Evolutionary conservation across 2,329 filamentous ascomycete genomes (phyloP).

Genomic region (Balansia obtecta): DNA sequence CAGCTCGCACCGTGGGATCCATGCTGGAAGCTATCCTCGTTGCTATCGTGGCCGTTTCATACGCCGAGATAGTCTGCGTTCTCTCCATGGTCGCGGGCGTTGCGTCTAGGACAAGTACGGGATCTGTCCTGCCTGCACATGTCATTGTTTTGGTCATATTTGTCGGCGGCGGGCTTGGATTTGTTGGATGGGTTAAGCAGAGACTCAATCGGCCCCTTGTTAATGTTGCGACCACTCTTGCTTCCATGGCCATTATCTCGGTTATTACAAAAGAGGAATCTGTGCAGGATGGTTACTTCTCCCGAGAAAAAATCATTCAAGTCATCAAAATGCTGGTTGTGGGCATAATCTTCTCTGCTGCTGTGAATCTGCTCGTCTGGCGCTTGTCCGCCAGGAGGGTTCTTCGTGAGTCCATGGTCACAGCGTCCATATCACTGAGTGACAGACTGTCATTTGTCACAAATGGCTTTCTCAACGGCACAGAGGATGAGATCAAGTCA

Average conservation of each 20-base stretch:
- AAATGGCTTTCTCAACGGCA: constrained; percentile 69
- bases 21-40: constrained; percentile 80
- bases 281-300: constrained; percentile 71
- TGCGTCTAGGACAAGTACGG: constrained; percentile 56
- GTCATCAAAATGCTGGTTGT: constrained; percentile 75
- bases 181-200: constrained; percentile 82
- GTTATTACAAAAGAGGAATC: constrained; percentile 85
- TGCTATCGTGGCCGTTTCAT: constrained; percentile 65
- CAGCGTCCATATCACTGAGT: constrained; percentile 61
- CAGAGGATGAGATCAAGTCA: constrained; percentile 63
- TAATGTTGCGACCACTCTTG: constrained; percentile 73
- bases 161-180: constrained; percentile 73
- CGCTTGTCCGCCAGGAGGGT: constrained; percentile 64
- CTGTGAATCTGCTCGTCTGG: constrained; percentile 66
- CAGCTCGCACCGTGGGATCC: constrained; percentile 71
- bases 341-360: constrained; percentile 58
- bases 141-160: constrained; percentile 70
- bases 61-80: constrained; percentile 55
- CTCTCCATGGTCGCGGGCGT: constrained; percentile 83
- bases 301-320: constrained; percentile 68
- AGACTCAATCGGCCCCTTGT: constrained; percentile 66
- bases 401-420: constrained; percentile 59
- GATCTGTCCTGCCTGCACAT: constrained; percentile 61
- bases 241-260: constrained; percentile 80
- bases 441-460: constrained; percentile 76